Percentiles rank a stretch among this genome's conserved stretches.
Conservation (phyloP, 176 grass and related monocot species). For the Oryza australiensis region DNA sequence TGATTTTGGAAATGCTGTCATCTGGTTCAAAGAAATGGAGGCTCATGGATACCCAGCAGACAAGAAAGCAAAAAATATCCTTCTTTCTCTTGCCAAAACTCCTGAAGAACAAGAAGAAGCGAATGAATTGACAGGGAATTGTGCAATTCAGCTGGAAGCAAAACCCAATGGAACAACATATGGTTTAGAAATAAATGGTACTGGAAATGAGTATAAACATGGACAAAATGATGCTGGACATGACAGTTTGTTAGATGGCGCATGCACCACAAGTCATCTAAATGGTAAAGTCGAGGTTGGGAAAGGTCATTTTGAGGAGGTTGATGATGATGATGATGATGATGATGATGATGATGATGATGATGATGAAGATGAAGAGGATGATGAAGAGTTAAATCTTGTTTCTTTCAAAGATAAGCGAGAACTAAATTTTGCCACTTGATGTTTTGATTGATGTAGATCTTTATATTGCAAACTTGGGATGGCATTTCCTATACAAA, state of each 20-base stretch:
- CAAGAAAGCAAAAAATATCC: constrained; percentile 83
- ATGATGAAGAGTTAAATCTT: constrained; percentile 60
- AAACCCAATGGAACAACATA: constrained; percentile 6
- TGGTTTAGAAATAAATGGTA: constrained; percentile 28
- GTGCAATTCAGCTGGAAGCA: constrained; percentile 41
- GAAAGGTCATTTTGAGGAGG: constrained; percentile 41
- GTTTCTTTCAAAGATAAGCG: constrained; percentile 70
- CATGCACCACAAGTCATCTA: constrained; percentile 26
- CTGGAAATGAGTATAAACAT: constrained; percentile 21
- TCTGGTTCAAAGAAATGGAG: constrained; percentile 91
- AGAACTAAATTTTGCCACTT: constrained; percentile 56
- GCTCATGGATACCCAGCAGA: constrained; percentile 63
- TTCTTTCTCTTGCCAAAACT: constrained; percentile 69
- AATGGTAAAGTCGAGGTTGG: constrained; percentile 30
- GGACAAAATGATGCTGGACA: constrained; percentile 25
- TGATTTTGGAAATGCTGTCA: constrained; percentile 80
- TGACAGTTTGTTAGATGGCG: constrained; percentile 6
- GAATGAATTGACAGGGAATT: constrained; percentile 64
- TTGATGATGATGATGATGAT: constrained; percentile 27
- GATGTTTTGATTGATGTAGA: constrained; percentile 45
- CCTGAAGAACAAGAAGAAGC: constrained; percentile 78
- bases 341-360: no score
- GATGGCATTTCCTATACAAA: constrained; percentile 33
- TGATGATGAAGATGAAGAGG: constrained; percentile 50
- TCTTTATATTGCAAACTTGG: constrained; percentile 31